Conservation (phyloP, 1,284 basidiomycete species). For the Xanthoconium separans region DNA sequence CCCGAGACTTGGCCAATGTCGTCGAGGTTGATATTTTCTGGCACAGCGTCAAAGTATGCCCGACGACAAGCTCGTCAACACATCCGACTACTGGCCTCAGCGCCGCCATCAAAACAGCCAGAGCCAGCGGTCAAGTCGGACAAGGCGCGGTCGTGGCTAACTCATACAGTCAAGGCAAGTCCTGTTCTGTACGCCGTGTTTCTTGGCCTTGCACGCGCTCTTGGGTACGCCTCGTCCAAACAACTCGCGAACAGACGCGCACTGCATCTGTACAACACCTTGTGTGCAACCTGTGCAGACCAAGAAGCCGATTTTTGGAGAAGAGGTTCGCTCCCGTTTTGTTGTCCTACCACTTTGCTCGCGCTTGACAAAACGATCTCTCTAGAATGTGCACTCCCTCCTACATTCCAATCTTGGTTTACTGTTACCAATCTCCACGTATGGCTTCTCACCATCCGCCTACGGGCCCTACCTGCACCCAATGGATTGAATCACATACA, state of each 20-base stretch:
- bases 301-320: slow-evolving; percentile 67
- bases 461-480: slow-evolving; percentile 77
- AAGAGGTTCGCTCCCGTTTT: slow-evolving; percentile 42
- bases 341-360: neutral
- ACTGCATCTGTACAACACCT: slow-evolving; percentile 54
- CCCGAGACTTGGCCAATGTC: too few relatives aligned
- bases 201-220: slow-evolving; percentile 44
- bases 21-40: slow-evolving; percentile 8
- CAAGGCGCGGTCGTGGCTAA: slow-evolving; percentile 51
- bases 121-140: neutral
- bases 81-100: slow-evolving; percentile 16
- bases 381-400: slow-evolving; percentile 81
- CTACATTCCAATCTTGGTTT: slow-evolving; percentile 98
- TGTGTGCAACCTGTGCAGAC: slow-evolving; percentile 59
- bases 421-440: slow-evolving; percentile 93
- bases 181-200: slow-evolving; percentile 52
- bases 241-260: slow-evolving; percentile 61
- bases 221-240: slow-evolving; percentile 63
- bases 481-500: slow-evolving; percentile 70
- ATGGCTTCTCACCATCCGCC: slow-evolving; percentile 86
- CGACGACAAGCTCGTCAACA: slow-evolving; percentile 9
- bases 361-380: neutral
- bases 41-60: slow-evolving; percentile 1
- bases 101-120: slow-evolving; percentile 4
- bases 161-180: slow-evolving; percentile 52